A percentile compares a stretch with the other conserved stretches of the same genome.
Conservation (phyloP, 257 asterid genomes). For the Verbascum thapsus region DNA sequence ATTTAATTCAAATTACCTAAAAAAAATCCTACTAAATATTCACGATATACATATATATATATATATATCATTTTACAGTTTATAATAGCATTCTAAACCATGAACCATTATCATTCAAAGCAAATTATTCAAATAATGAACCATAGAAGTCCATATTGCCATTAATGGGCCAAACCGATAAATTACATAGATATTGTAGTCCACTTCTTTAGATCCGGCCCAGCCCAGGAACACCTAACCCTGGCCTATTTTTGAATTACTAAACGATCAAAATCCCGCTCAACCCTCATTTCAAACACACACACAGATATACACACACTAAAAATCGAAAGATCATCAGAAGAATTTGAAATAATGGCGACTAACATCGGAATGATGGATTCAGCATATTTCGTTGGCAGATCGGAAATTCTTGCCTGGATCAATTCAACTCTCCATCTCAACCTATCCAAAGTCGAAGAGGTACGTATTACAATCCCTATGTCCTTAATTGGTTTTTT, state of each 20-base stretch:
- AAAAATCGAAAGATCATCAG: constrained; percentile 18
- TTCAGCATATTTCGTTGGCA: constrained; percentile 85
- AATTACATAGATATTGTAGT: not conserved
- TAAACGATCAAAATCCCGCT: constrained; percentile 44
- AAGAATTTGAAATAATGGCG: constrained; percentile 48
- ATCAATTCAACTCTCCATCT: constrained; percentile 85
- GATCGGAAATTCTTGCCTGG: constrained; percentile 88
- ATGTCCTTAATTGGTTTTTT: not conserved
- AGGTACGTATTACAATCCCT: constrained; percentile 44
- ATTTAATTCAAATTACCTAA: too few species aligned
- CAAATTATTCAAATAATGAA: too few species aligned
- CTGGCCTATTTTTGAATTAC: constrained; percentile 26
- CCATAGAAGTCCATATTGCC: too few species aligned
- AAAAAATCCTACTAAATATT: too few species aligned
- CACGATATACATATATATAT: too few species aligned
- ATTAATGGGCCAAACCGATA: not conserved
- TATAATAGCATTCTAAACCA: too few species aligned
- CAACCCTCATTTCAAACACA: constrained; percentile 47
- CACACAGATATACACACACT: not conserved
- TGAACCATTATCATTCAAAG: too few species aligned
- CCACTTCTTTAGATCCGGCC: not conserved
- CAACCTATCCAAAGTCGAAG: constrained; percentile 87
- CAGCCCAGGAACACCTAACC: constrained; percentile 14
- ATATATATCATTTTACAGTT: too few species aligned
- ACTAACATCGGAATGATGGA: constrained; percentile 86